Base-by-base conservation (phyloP, 106 monocot species). In the Phalaenopsis aphrodite region DNA sequence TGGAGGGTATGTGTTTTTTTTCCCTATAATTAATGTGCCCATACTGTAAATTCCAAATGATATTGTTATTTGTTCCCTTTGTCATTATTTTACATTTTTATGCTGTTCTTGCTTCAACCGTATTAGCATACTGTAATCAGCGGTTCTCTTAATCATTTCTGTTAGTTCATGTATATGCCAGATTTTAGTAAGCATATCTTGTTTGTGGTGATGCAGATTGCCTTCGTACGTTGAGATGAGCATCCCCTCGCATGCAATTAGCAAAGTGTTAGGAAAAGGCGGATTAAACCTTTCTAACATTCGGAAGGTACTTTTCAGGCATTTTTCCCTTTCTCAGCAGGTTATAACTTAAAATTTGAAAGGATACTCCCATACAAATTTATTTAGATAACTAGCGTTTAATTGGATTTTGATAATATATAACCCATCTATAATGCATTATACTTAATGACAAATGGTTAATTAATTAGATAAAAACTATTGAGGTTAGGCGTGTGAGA, bases 211-310 rank as follows among this genome's bases (percentile, higher is more conserved):
- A 21, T 71, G 15, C 82, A 93, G 92, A 79, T 48, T 81, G 39
- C 78, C 87, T 42, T 56, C 89, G 6, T 88, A 84, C 75, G 61
- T 84, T 81, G 97, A 98, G 79, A 85, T 98, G 90, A 75, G 83
- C 73, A 94, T 98, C 78, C 94, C 97, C 77, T 82, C 90, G 71
- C 90, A 77, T 84, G 94, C 94, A 36, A 64, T 92, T 71, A 78
- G 84, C 76, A 98, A 94, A 89, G 92, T 98, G 15, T 55, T 98
- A 85, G 97, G 97, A 57, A 98, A 90, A 90, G 90, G 90, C 72
- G 97, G 94, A 57, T 47, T 89, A 77, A 98, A 98, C 77, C 76
- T 98, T 72, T 83, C 87, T 7, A 98, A 92, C 69, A 92, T 98
- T 48, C 92, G 87, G 79, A 94, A 92, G 90, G 97, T 98, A 17